Evolutionary conservation across 73 alveolate genomes (phyloP), one percentile per base, ranked within the genome.

Genomic region (Paramecium pentaurelia): DNA sequence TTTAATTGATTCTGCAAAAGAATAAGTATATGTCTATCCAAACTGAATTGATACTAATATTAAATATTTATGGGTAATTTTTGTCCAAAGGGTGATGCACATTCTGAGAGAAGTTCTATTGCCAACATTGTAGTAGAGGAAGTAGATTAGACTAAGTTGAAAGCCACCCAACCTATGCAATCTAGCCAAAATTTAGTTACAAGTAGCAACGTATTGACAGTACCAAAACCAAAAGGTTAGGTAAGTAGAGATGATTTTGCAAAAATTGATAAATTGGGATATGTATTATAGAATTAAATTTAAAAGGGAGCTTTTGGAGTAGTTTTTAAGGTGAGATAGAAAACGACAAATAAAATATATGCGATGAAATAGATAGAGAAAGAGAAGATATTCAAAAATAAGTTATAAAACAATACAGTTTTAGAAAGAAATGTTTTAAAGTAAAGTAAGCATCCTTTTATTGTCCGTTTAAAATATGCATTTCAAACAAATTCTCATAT

Each of bases 251-350:
- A 80, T 44, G 91, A 80, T 22, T 80, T 80, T 44, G 25, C 18
- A 14, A 80, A 45, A 27, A 32, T 80, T 12, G 91, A 80, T 45
- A 42, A 10, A 10, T 27, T 80, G 16, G 91, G 91, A 5, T 22
- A 18, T 34, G 91, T 80, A 80, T 4, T 9, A 27, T 11, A 80
- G 10, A 9, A 22, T 44, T 20, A 0, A 93, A 95, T 32, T 3
- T 97, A 97, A 25, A 88, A 94, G 77, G 99, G 99, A 51, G 93
- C 98, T 54, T 98, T 93, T 94, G 99, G 99, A n/a, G 94, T 93
- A 91, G 99, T 96, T 3, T 98, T 77, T 88, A 98, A 97, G 89
- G 99, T 97, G 3, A 91, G 73, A 84, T 91, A 95, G 92, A 97
- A 93, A 89, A 96, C 93, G 70, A 92, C 73, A 12, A 94, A 97